These are phyloP conservation scores for Berberis thunbergii DNA, from an alignment of 164 flowering plant genomes.

Conservation along the genomic window DNA sequence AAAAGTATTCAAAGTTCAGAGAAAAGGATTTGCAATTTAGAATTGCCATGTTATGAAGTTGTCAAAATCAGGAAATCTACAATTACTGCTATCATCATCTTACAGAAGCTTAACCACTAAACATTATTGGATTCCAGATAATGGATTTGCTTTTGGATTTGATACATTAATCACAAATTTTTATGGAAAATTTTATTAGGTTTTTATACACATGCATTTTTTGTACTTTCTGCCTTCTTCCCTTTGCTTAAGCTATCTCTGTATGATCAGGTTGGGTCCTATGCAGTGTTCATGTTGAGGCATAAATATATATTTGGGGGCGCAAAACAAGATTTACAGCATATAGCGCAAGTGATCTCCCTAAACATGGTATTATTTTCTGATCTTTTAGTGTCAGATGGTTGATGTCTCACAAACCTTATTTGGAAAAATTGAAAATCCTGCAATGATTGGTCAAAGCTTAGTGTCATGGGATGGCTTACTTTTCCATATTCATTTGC, in stretches of 20 bases:
- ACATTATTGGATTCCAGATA: too few relatives aligned
- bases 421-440: not conserved
- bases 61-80: too few relatives aligned
- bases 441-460: too few relatives aligned
- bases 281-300: slow-evolving; percentile 60
- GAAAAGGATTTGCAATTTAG: too few relatives aligned
- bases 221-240: not conserved
- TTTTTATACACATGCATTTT: not conserved
- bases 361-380: slow-evolving; percentile 62
- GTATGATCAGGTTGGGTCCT: slow-evolving; percentile 65
- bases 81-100: too few relatives aligned
- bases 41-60: too few relatives aligned
- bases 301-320: slow-evolving; percentile 48
- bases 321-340: slow-evolving; percentile 43
- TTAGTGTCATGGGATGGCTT: not conserved
- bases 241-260: slow-evolving; percentile 7
- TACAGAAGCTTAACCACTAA: too few relatives aligned
- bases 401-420: not conserved
- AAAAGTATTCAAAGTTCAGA: too few relatives aligned
- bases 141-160: too few relatives aligned
- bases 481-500: not conserved
- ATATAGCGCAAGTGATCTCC: slow-evolving; percentile 47
- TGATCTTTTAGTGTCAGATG: not conserved
- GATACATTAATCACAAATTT: not conserved
- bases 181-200: not conserved